Conservation (phyloP, 2,329 filamentous ascomycete species). For the Penicillium sp. region DNA sequence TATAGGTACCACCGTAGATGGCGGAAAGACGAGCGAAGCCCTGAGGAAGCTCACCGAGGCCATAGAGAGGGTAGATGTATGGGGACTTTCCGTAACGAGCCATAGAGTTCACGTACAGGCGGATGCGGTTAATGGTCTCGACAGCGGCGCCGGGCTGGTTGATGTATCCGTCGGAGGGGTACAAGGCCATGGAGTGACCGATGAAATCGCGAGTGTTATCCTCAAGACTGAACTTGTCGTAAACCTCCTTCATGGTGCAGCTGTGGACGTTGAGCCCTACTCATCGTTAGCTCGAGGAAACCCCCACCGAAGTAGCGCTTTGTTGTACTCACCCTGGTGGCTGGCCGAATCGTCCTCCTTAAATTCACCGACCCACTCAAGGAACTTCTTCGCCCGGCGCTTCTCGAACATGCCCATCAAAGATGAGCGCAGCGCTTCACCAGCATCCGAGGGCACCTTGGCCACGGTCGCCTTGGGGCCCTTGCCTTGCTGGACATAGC, state of each 20-base stretch:
- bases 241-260: slow-evolving; percentile 96
- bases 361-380: slow-evolving; percentile 92
- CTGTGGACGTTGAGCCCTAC: slow-evolving; percentile 76
- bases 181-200: slow-evolving; percentile 97
- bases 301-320: slow-evolving; percentile 31
- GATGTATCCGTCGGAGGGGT: slow-evolving; percentile 86
- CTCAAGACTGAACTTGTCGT: slow-evolving; percentile 96
- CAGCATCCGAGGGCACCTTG: slow-evolving; percentile 93
- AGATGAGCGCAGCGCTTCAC: slow-evolving; percentile 85
- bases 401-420: slow-evolving; percentile 99
- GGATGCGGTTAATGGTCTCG: slow-evolving; percentile 87
- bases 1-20: slow-evolving; percentile 98
- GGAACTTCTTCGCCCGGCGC: slow-evolving; percentile 91
- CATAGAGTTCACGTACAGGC: slow-evolving; percentile 96
- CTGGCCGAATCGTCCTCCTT: slow-evolving; percentile 77
- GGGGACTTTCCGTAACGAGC: slow-evolving; percentile 97
- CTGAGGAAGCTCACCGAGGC: slow-evolving; percentile 93
- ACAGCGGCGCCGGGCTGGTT: slow-evolving; percentile 70
- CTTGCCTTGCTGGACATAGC: slow-evolving; percentile 88
- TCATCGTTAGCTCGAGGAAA: slow-evolving; percentile 20
- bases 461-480: slow-evolving; percentile 86
- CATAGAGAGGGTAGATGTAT: slow-evolving; percentile 99
- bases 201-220: slow-evolving; percentile 89
- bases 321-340: slow-evolving; percentile 71
- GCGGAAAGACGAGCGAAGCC: slow-evolving; percentile 96